A percentile compares a stretch with the other conserved stretches of the same genome.
Conservation (phyloP, 2,329 filamentous ascomycete genomes). For the Talaromyces sp. region DNA sequence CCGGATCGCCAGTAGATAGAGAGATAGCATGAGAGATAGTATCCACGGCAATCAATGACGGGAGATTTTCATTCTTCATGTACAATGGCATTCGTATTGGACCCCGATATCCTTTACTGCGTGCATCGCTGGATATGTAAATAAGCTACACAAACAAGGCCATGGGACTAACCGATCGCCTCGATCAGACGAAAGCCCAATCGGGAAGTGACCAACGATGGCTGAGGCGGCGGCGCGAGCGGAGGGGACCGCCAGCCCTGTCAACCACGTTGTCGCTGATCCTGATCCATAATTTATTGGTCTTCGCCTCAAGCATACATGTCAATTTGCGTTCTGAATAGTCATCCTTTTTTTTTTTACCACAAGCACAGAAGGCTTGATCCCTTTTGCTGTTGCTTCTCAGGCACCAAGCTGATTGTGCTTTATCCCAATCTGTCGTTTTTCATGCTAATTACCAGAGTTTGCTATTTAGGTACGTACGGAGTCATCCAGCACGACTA, state of each 20-base stretch:
- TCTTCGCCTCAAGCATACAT: neutral
- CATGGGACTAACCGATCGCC: neutral
- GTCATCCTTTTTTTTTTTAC: too few species aligned
- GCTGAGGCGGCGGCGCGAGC: constrained; percentile 11
- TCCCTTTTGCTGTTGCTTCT: neutral
- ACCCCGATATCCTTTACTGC: neutral
- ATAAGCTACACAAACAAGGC: neutral
- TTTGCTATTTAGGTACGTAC: neutral
- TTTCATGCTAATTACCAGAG: neutral
- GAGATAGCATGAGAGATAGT: neutral
- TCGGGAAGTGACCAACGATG: constrained; percentile 11
- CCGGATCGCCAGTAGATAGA: neutral
- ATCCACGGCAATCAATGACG: too few species aligned
- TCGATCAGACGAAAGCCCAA: constrained; percentile 3
- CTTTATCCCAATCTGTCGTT: neutral
- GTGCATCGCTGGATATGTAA: neutral
- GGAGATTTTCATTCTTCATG: neutral
- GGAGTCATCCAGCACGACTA: neutral
- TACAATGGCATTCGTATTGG: neutral
- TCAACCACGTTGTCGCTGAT: constrained; percentile 20
- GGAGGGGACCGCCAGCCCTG: constrained; percentile 16
- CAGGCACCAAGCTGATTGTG: neutral
- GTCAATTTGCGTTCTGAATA: neutral
- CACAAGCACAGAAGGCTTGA: neutral
- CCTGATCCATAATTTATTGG: constrained; percentile 7